Conservation (phyloP, 305 asterid species). For the Fraxinus baroniana region DNA sequence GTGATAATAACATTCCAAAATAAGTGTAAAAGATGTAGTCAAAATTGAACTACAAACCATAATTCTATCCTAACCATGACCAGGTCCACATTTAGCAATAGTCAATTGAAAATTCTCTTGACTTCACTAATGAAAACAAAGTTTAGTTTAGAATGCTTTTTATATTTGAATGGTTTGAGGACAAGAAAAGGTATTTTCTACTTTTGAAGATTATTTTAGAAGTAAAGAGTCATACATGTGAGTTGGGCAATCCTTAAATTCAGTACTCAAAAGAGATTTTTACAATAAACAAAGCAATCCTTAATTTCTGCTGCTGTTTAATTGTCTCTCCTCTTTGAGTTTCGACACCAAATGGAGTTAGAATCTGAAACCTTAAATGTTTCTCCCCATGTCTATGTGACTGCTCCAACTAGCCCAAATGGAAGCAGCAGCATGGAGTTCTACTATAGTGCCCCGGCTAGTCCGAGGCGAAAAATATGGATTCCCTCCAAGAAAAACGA, state of each 20-base stretch:
- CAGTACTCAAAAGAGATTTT: slow-evolving; percentile 33
- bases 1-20: not conserved
- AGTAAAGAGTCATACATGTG: slow-evolving; percentile 32
- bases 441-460: slow-evolving; percentile 61
- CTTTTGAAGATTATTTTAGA: slow-evolving; percentile 44
- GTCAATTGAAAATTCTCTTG: slow-evolving; percentile 8
- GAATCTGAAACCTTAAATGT: slow-evolving; percentile 24
- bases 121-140: slow-evolving; percentile 29
- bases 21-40: not conserved
- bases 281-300: slow-evolving; percentile 20
- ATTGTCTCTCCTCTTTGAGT: not conserved
- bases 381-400: slow-evolving; percentile 39
- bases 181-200: slow-evolving; percentile 36
- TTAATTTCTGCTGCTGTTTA: slow-evolving; percentile 32
- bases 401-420: slow-evolving; percentile 54
- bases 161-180: slow-evolving; percentile 28
- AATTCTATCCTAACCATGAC: not conserved
- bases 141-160: slow-evolving; percentile 27
- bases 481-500: not conserved
- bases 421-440: slow-evolving; percentile 28
- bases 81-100: slow-evolving; percentile 8
- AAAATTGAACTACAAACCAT: not conserved
- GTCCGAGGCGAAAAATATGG: slow-evolving; percentile 34
- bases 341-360: slow-evolving; percentile 30
- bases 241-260: slow-evolving; percentile 56